These are phyloP conservation scores for Thecaphora frezii DNA, from an alignment of 1,284 basidiomycete species.

Conservation along the genomic window DNA sequence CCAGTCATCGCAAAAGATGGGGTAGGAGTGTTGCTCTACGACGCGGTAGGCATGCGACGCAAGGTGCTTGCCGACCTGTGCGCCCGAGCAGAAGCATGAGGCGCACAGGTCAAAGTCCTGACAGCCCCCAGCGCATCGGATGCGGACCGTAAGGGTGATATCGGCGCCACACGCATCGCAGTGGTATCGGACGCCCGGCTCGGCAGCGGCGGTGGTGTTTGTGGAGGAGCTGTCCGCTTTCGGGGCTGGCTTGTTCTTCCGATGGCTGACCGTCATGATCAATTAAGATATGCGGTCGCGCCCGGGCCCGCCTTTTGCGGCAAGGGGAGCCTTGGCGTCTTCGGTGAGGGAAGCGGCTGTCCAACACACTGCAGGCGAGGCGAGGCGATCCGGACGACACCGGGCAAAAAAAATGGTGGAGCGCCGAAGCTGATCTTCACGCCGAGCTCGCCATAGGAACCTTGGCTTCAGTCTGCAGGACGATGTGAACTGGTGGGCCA, in stretches of 20 bases:
- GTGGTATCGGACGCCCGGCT: constrained; percentile 56
- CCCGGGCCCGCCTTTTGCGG: no score
- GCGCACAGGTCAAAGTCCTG: constrained; percentile 62
- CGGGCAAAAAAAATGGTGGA: no score
- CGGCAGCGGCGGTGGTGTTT: constrained; percentile 34
- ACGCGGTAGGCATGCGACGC: constrained; percentile 88
- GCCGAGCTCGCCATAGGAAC: no score
- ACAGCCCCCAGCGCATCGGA: constrained; percentile 56
- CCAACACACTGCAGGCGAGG: no score
- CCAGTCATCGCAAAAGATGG: constrained; percentile 93
- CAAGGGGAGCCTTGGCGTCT: no score
- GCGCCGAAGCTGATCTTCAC: no score
- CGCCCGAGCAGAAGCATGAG: constrained; percentile 84
- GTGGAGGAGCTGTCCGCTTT: constrained; percentile 45
- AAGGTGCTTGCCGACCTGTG: constrained; percentile 83
- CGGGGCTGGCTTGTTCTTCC: constrained; percentile 54
- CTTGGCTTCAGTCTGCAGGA: no score
- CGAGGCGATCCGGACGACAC: no score
- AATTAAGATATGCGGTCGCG: background rate
- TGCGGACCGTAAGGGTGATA: constrained; percentile 56
- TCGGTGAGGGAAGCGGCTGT: no score
- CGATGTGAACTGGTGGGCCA: no score
- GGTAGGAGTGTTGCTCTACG: constrained; percentile 91
- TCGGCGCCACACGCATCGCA: constrained; percentile 58
- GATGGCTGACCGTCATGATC: constrained; percentile 57